Conservation (phyloP, 306 rosid genomes). For the Astragalus membranaceus region DNA sequence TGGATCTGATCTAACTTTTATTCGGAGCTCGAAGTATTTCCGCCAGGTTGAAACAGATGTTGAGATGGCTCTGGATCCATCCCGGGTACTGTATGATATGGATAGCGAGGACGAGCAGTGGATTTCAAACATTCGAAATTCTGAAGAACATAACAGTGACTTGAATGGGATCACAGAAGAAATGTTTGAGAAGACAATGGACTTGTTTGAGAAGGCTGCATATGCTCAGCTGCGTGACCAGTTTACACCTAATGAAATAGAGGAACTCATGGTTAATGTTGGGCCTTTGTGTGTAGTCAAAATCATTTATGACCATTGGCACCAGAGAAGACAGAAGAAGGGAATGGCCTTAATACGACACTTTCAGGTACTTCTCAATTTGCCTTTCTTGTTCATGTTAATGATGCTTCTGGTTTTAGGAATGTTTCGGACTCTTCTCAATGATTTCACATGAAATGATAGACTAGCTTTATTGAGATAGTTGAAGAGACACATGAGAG, state of each 20-base stretch:
- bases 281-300: constrained; percentile 39
- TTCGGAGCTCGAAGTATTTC: constrained; percentile 64
- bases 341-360: constrained; percentile 89
- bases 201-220: constrained; percentile 87
- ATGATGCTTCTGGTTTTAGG: not conserved
- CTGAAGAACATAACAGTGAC: constrained; percentile 30
- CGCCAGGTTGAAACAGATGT: constrained; percentile 74
- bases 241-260: constrained; percentile 70
- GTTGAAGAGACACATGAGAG: not conserved
- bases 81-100: constrained; percentile 78
- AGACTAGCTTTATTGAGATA: constrained; percentile 5
- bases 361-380: constrained; percentile 65
- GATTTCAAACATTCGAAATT: constrained; percentile 37
- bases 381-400: not conserved
- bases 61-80: constrained; percentile 86
- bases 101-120: constrained; percentile 93
- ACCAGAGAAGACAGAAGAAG: constrained; percentile 55
- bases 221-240: constrained; percentile 50
- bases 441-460: constrained; percentile 1
- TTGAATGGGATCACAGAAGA: constrained; percentile 43
- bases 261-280: constrained; percentile 48
- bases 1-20: constrained; percentile 44
- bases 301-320: constrained; percentile 73
- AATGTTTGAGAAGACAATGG: constrained; percentile 75
- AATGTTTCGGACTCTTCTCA: not conserved